Percentiles rank a stretch among this genome's conserved stretches.
Evolutionary conservation across 1,284 basidiomycete genomes (phyloP).

Genomic region (Puccinia horiana): DNA sequence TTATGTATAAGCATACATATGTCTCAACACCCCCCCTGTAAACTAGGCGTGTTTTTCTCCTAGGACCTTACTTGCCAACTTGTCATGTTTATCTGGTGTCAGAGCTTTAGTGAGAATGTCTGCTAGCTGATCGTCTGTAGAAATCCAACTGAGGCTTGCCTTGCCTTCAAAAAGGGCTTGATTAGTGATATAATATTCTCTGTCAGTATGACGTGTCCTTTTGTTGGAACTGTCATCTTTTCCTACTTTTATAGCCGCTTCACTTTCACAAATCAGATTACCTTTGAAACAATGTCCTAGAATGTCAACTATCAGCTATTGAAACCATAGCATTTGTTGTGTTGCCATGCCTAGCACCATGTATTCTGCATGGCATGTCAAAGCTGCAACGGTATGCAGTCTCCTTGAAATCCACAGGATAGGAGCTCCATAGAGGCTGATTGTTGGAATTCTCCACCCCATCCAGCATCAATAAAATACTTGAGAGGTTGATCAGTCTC

Average conservation of each 20-base stretch:
- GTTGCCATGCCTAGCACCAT: no score
- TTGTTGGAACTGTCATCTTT: no score
- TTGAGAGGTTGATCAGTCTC: not conserved
- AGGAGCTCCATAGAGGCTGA: constrained; percentile 3
- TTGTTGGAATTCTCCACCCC: constrained; percentile 21
- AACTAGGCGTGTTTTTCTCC: no score
- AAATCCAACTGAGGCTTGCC: no score
- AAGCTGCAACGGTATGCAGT: not conserved
- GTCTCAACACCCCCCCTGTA: no score
- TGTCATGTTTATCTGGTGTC: no score
- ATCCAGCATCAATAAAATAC: constrained; percentile 8
- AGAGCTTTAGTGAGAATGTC: no score
- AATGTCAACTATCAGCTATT: not conserved
- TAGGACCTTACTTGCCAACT: no score
- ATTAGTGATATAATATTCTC: not conserved
- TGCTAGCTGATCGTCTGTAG: no score
- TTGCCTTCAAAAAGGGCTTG: no score
- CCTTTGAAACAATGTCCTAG: not conserved
- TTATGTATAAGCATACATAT: no score
- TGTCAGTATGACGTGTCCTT: no score
- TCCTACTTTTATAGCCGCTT: not conserved
- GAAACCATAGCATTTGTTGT: not conserved
- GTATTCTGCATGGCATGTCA: constrained; percentile 24
- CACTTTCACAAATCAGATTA: not conserved
- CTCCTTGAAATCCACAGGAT: constrained; percentile 12